Base-by-base conservation (phyloP, 1,139 yeast genomes). In the Lodderomyces parapsilosis region DNA sequence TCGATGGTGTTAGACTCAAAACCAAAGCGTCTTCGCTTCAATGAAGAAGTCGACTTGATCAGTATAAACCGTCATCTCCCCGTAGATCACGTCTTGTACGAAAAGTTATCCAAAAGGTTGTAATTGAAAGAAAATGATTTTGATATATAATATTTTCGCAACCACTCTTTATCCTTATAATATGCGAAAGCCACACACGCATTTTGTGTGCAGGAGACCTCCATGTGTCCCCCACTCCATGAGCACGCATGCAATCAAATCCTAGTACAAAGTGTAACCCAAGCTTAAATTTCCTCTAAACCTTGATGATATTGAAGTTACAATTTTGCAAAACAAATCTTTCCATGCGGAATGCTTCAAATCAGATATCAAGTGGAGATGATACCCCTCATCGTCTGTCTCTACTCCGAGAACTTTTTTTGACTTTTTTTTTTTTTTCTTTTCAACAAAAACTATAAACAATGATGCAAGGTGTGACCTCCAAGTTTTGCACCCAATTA, bases 11-110 rank as follows among this genome's bases (percentile, higher is more conserved):
- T 41, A 23, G 47, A 43, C 28, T 24, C 44, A 5, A 40, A 13
- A 2, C 46, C 45, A 8, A 50, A 50, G 38, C 38, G 35, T 15
- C 40, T 50, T 20, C 28, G 53, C 18, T 50, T 50, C 23, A 44
- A 42, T 38, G 53, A 50, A 20, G 42, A 43, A 36, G 44, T 45
- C 15, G 41, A 47, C 39, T 37, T 50, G 2, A 47, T 50, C 8
- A 49, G 41, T 20, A 39, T 50, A 15, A 46, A 49, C 30, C 33
- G 51, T 20, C 38, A 40, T 23, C 38, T 48, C 33, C 53, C 53
- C 1, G 52, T 49, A 11, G 51, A 49, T 36, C 51, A 49, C 24
- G 46, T 47, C 6, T 38, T 49, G 19, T 43, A 49, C 37, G 39
- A 48, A 14, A 44, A 39, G 38, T 48, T 46, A 37, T 33, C 39